Percentiles rank a stretch among this genome's conserved stretches.
Evolutionary conservation across 805 yeast species (phyloP).

Genomic region (Wickerhamomyces tratensis): DNA sequence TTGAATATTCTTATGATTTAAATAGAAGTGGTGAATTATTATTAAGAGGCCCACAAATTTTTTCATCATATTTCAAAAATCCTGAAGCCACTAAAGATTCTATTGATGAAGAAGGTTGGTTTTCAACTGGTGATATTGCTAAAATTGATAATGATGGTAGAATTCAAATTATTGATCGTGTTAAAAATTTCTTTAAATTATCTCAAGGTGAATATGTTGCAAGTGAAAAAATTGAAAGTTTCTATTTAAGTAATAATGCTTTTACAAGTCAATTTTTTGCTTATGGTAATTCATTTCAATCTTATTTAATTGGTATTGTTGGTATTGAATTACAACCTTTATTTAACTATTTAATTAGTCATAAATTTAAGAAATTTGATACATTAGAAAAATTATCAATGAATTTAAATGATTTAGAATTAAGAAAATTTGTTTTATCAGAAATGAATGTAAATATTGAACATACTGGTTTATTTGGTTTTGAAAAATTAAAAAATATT

Average conservation of each 20-base stretch:
- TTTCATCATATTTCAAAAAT: slow-evolving; percentile 45
- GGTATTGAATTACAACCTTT: slow-evolving; percentile 44
- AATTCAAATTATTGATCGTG: slow-evolving; percentile 58
- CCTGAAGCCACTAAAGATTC: slow-evolving; percentile 43
- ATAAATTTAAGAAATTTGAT: slow-evolving; percentile 5
- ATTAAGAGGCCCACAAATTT: slow-evolving; percentile 56
- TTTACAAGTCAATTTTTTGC: slow-evolving; percentile 43
- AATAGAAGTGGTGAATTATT: slow-evolving; percentile 51
- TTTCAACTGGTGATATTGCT: slow-evolving; percentile 60
- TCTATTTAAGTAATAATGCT: slow-evolving; percentile 44
- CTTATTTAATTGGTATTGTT: slow-evolving; percentile 47
- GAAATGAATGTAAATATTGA: slow-evolving; percentile 28
- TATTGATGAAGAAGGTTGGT: slow-evolving; percentile 53
- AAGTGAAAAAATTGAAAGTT: slow-evolving; percentile 66
- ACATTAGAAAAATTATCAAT: slow-evolving; percentile 14
- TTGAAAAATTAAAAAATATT: slow-evolving; percentile 42
- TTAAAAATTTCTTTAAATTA: slow-evolving; percentile 68
- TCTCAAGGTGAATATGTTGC: slow-evolving; percentile 64
- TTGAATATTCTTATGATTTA: slow-evolving; percentile 38
- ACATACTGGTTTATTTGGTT: slow-evolving; percentile 31
- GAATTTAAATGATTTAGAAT: slow-evolving; percentile 20
- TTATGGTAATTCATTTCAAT: slow-evolving; percentile 54
- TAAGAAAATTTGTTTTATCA: slow-evolving; percentile 25
- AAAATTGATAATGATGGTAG: slow-evolving; percentile 41
- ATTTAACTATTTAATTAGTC: slow-evolving; percentile 10